These are phyloP conservation scores for Ustulina deusta DNA, from an alignment of 2,329 filamentous ascomycete species.

Conservation along the genomic window DNA sequence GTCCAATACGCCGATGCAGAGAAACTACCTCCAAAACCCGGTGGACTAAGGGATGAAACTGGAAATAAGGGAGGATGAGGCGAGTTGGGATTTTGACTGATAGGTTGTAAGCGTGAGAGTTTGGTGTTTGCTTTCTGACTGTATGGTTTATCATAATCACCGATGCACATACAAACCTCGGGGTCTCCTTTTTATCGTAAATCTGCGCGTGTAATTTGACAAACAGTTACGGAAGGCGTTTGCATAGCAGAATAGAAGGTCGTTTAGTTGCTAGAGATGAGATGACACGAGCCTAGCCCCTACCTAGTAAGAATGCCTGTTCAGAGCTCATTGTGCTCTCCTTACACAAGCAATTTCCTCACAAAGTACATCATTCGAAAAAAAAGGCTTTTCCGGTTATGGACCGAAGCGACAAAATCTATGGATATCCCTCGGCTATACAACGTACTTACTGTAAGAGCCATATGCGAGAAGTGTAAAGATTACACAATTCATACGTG, in stretches of 20 bases:
- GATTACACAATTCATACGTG: too few relatives aligned
- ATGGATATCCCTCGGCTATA: too few relatives aligned
- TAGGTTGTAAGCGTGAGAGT: not conserved
- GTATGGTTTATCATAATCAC: conserved; percentile 9
- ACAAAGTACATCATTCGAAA: too few relatives aligned
- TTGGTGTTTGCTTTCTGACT: not conserved
- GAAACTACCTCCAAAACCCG: not conserved
- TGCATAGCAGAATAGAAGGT: not conserved
- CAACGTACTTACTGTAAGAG: too few relatives aligned
- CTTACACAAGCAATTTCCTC: not conserved
- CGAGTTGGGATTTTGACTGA: not conserved
- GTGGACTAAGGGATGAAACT: not conserved
- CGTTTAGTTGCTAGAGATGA: not conserved
- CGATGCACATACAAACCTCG: conserved; percentile 1
- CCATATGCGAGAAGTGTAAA: not conserved
- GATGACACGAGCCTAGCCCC: not conserved
- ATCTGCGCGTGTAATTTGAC: too few relatives aligned
- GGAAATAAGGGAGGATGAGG: not conserved
- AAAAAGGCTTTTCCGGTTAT: not conserved
- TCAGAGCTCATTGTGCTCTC: not conserved
- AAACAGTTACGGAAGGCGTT: not conserved
- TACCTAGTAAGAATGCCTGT: not conserved
- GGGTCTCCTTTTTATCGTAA: not conserved
- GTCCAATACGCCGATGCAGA: not conserved
- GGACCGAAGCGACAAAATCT: too few relatives aligned